These are phyloP conservation scores for Paraleonurus japonicus DNA, from an alignment of 257 asterid species.

Conservation along the genomic window DNA sequence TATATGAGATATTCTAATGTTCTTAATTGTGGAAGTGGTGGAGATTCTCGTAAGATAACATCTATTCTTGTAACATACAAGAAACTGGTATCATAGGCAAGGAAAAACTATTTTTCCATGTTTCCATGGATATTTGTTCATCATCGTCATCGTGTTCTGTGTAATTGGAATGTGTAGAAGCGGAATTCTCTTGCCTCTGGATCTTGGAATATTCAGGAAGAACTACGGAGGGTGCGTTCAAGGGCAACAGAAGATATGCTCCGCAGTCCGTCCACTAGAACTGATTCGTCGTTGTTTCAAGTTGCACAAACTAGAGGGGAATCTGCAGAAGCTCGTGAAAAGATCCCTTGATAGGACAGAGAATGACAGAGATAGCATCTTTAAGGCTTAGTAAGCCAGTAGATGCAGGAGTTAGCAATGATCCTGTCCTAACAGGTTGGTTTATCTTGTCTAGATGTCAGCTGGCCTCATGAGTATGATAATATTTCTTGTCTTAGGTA, in stretches of 20 bases:
- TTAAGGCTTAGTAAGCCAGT: slow-evolving; percentile 23
- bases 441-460: slow-evolving; percentile 20
- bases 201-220: slow-evolving; percentile 85
- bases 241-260: slow-evolving; percentile 78
- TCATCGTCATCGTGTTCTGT: slow-evolving; percentile 2
- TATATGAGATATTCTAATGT: background rate
- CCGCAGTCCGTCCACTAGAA: slow-evolving; percentile 46
- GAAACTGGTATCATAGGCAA: slow-evolving; percentile 5
- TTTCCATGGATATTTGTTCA: slow-evolving; percentile 1
- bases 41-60: background rate
- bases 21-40: slow-evolving; percentile 12
- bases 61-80: background rate
- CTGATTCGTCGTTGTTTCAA: slow-evolving; percentile 42
- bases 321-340: slow-evolving; percentile 32
- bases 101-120: background rate
- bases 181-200: slow-evolving; percentile 66
- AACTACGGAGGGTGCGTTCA: slow-evolving; percentile 69
- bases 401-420: slow-evolving; percentile 43
- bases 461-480: slow-evolving; percentile 1
- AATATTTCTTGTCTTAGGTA: background rate
- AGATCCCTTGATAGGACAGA: slow-evolving; percentile 32
- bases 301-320: slow-evolving; percentile 32
- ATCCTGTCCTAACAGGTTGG: slow-evolving; percentile 42
- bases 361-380: slow-evolving; percentile 32
- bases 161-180: slow-evolving; percentile 45